Percentiles rank a stretch among this genome's conserved stretches.
Conservation (phyloP, 495 filamentous ascomycete species). For the Articulospora tetracladia region DNA sequence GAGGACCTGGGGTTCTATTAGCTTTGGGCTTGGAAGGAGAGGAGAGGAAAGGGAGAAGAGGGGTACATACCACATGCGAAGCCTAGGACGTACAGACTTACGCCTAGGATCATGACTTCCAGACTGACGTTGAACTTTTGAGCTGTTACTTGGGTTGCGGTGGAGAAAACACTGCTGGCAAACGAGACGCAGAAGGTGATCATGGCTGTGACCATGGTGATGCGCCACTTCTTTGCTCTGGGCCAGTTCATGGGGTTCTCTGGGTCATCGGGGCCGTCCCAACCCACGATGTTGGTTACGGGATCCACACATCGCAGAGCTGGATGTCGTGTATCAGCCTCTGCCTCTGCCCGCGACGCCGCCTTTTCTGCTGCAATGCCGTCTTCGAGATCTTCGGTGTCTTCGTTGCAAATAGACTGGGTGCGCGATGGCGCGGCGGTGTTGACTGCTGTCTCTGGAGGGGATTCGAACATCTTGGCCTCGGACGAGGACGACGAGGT, state of each 20-base stretch:
- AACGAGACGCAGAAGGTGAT: slow-evolving; percentile 62
- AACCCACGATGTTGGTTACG: slow-evolving; percentile 11
- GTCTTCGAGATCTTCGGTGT: slow-evolving; percentile 1
- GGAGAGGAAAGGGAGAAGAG: background rate
- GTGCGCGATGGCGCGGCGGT: slow-evolving; percentile 2
- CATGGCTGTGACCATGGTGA: slow-evolving; percentile 51
- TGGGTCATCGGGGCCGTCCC: slow-evolving; percentile 36
- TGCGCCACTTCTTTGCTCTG: slow-evolving; percentile 46
- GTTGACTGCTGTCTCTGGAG: slow-evolving; percentile 10
- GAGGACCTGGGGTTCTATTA: slow-evolving; percentile 33
- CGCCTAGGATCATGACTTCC: slow-evolving; percentile 49
- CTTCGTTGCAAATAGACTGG: background rate
- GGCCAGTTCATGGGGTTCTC: slow-evolving; percentile 54
- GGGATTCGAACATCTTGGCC: slow-evolving; percentile 35
- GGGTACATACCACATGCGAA: slow-evolving; percentile 29
- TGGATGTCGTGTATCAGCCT: background rate
- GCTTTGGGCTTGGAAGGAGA: background rate
- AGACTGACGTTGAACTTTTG: slow-evolving; percentile 41
- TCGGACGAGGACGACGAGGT: background rate
- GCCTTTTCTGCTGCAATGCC: background rate
- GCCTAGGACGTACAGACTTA: slow-evolving; percentile 51
- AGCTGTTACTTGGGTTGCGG: slow-evolving; percentile 41
- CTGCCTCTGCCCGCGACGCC: background rate
- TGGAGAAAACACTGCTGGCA: slow-evolving; percentile 52
- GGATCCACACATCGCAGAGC: slow-evolving; percentile 1